Base-by-base conservation (phyloP, 805 yeast species). In the Saccharomycopsis guyanensis region DNA sequence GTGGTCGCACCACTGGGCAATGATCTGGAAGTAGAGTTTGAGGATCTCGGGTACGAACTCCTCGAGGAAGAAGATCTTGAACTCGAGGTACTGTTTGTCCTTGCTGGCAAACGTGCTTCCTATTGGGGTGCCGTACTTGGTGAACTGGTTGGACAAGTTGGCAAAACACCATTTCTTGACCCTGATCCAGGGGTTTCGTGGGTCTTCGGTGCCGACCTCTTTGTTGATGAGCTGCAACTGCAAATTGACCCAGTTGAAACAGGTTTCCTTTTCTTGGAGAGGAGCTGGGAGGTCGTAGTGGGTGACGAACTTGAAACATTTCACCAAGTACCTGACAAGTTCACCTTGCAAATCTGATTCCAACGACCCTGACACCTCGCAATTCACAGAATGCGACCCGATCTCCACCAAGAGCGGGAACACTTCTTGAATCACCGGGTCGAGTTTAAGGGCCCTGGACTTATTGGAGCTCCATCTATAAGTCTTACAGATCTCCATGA, bases 151-250 rank as follows among this genome's bases (percentile, higher is more conserved):
- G 54, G 72, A 74, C 35, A 89, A 60, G 60, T 86, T 87, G 20
- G 86, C 87, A 57, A 79, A 80, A 0, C 94, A 77, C 97, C 97
- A 91, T 62, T 91, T 93, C 66, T 75, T 89, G 55, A 78, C 75
- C 64, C 78, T 91, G 59, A 69, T 80, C 82, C 82, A 84, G 10
- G 29, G 29, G 29, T 25, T 25, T 10, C 10, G 6, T 6, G 6
- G 10, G 41, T 78, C 81, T 55, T 74, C 68, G 18, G 64, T 54
- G 40, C 65, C 68, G 42, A 77, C 68, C 35, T 77, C 81, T 65
- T 77, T 71, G 52, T 73, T 73, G 42, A 86, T 76, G 3, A 85
- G 73, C 7, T 72, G 69, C 36, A 86, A 80, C 55, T 87, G 91
- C 52, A 93, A 74, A 44, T 78, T 75, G 2, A 86, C 82, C 94